Evolutionary conservation across 2,329 filamentous ascomycete species (phyloP).

Genomic region (Aspergillus novoparasiticus): DNA sequence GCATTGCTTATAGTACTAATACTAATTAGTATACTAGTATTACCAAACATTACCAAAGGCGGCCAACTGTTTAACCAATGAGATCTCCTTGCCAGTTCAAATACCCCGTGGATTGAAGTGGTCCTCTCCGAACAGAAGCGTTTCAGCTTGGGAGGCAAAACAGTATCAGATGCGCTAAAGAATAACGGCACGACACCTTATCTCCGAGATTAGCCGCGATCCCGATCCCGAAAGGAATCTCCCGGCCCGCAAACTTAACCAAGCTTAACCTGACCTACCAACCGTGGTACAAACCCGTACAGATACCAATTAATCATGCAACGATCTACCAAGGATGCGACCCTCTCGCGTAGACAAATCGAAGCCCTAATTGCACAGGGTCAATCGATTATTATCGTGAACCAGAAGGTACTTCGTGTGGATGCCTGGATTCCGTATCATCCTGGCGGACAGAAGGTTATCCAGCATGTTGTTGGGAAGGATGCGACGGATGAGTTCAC

Average conservation of each 20-base stretch:
- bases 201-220: neutral
- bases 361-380: slow-evolving; percentile 82
- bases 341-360: slow-evolving; percentile 49
- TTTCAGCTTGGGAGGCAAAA: no score
- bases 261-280: neutral
- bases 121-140: no score
- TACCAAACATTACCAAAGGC: no score
- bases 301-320: neutral
- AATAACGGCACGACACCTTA: no score
- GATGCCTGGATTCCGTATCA: slow-evolving; percentile 88
- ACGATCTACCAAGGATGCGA: neutral
- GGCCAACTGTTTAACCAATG: no score
- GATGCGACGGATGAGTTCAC: slow-evolving; percentile 93
- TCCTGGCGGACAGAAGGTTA: slow-evolving; percentile 85
- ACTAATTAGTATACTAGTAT: no score
- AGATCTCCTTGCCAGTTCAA: no score
- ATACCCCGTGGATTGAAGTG: no score
- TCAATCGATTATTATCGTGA: slow-evolving; percentile 74
- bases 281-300: neutral
- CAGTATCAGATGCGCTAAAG: no score
- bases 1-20: no score
- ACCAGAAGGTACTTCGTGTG: slow-evolving; percentile 77
- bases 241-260: neutral
- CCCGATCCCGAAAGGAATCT: neutral
- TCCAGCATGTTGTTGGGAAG: slow-evolving; percentile 85